These are phyloP conservation scores for Inonotus obliquus DNA, from an alignment of 1,284 basidiomycete genomes.

Conservation along the genomic window DNA sequence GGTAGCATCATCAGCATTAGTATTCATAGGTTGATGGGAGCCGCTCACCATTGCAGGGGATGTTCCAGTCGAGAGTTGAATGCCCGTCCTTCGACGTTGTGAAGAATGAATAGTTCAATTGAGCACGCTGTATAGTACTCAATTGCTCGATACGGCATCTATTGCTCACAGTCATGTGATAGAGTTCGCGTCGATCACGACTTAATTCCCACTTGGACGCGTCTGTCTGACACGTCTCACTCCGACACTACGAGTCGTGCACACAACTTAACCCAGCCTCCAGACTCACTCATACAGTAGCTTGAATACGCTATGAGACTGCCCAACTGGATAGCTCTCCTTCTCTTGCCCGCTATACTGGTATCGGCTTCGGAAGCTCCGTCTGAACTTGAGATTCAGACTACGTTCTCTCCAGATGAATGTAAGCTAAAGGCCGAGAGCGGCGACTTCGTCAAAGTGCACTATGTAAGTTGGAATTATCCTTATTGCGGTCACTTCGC, in stretches of 20 bases:
- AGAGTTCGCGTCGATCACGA: neutral
- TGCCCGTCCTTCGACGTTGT: slow-evolving; percentile 17
- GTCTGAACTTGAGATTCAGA: slow-evolving; percentile 55
- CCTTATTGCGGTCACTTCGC: neutral
- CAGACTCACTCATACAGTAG: neutral
- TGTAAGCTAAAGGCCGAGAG: slow-evolving; percentile 56
- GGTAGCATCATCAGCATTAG: slow-evolving; percentile 22
- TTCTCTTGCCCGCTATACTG: slow-evolving; percentile 27
- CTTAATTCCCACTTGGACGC: neutral
- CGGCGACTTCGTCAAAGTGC: slow-evolving; percentile 69
- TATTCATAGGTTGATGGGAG: neutral
- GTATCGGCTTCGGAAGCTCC: slow-evolving; percentile 42
- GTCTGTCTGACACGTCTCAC: neutral
- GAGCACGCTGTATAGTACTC: slow-evolving; percentile 29
- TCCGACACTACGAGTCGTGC: neutral
- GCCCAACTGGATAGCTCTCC: slow-evolving; percentile 35
- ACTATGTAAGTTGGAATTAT: slow-evolving; percentile 60
- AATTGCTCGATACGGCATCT: slow-evolving; percentile 30
- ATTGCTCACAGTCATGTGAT: slow-evolving; percentile 1
- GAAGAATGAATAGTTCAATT: too few species aligned
- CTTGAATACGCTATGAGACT: slow-evolving; percentile 38
- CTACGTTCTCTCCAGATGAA: slow-evolving; percentile 51
- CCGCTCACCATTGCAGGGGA: slow-evolving; percentile 19
- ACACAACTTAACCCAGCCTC: neutral
- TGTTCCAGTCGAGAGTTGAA: neutral